Conservation (phyloP, 2,329 filamentous ascomycete genomes). For the Seiridium unicorne region DNA sequence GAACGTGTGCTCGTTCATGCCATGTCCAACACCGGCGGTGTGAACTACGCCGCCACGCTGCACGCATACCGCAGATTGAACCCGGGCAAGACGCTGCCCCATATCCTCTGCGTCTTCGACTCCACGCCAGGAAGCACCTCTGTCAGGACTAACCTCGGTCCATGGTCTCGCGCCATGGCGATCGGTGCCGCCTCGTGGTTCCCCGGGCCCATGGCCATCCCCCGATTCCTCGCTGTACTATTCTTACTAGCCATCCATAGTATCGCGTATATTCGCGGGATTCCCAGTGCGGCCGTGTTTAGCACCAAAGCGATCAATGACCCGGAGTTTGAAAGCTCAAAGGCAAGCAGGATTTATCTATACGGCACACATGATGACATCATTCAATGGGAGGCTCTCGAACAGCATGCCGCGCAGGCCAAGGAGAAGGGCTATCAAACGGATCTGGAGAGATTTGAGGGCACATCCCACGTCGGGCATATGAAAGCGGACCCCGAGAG, state of each 20-base stretch:
- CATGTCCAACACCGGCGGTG: slow-evolving; percentile 60
- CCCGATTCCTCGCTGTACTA: slow-evolving; percentile 43
- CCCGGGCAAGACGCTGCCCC: slow-evolving; percentile 37
- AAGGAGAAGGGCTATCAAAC: slow-evolving; percentile 46
- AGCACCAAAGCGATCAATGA: slow-evolving; percentile 36
- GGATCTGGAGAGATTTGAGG: slow-evolving; percentile 52
- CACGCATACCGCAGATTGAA: slow-evolving; percentile 41
- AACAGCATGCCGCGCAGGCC: slow-evolving; percentile 49
- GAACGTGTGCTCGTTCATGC: slow-evolving; percentile 46
- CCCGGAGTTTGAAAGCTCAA: slow-evolving; percentile 28
- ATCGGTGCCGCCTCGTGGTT: slow-evolving; percentile 45
- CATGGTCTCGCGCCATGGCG: slow-evolving; percentile 54
- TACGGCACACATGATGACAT: slow-evolving; percentile 59
- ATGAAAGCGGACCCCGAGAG: slow-evolving; percentile 53
- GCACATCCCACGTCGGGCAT: slow-evolving; percentile 60
- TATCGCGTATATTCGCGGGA: slow-evolving; percentile 33
- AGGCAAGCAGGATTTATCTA: slow-evolving; percentile 50
- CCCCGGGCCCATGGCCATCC: slow-evolving; percentile 48
- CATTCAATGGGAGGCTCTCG: slow-evolving; percentile 54
- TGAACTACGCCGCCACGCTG: slow-evolving; percentile 48
- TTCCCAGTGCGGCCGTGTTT: slow-evolving; percentile 38
- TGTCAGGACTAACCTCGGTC: slow-evolving; percentile 40
- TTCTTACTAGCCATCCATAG: slow-evolving; percentile 37
- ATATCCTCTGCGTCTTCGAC: slow-evolving; percentile 48
- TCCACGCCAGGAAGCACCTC: slow-evolving; percentile 50